These are phyloP conservation scores for Tausonia pullulans DNA, from an alignment of 1,284 basidiomycete species.

Conservation along the genomic window DNA sequence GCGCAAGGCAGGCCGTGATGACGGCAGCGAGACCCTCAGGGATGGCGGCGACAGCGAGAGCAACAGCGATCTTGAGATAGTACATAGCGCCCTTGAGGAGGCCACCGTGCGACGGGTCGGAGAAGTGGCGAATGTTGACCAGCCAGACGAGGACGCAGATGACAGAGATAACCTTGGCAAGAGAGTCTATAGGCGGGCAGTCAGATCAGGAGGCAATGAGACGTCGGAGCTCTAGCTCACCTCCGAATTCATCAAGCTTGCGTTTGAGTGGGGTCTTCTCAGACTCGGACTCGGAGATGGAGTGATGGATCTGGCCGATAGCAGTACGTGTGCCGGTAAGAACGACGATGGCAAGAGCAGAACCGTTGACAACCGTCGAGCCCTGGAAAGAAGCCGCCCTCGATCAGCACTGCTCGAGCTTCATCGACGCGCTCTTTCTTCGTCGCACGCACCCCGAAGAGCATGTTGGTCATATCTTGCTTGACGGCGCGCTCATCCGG, in stretches of 20 bases:
- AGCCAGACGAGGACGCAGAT: conserved; percentile 94
- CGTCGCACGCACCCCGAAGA: conserved; percentile 62
- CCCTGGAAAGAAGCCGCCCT: conserved; percentile 43
- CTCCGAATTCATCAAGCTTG: conserved; percentile 88
- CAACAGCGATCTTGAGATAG: conserved; percentile 96
- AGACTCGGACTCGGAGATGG: conserved; percentile 73
- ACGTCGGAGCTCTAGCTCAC: background rate
- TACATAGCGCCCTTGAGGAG: conserved; percentile 84
- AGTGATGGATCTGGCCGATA: conserved; percentile 89
- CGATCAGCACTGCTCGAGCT: background rate
- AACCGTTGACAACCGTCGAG: conserved; percentile 86
- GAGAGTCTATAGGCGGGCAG: conserved; percentile 45
- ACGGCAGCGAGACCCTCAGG: conserved; percentile 92
- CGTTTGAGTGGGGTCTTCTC: conserved; percentile 93
- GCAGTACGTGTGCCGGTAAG: conserved; percentile 76
- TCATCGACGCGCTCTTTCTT: background rate
- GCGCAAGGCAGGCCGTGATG: conserved; percentile 88
- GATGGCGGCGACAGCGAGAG: conserved; percentile 88
- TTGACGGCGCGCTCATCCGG: conserved; percentile 68
- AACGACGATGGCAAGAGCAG: conserved; percentile 69
- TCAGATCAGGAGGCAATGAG: background rate
- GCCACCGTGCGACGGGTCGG: conserved; percentile 81
- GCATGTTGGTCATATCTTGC: conserved; percentile 90
- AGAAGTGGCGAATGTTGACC: conserved; percentile 86
- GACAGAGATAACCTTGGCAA: conserved; percentile 89